Evolutionary conservation across 106 monocot genomes (phyloP), one percentile per base, ranked within the genome.

Genomic region (Platanthera guangdongensis): DNA sequence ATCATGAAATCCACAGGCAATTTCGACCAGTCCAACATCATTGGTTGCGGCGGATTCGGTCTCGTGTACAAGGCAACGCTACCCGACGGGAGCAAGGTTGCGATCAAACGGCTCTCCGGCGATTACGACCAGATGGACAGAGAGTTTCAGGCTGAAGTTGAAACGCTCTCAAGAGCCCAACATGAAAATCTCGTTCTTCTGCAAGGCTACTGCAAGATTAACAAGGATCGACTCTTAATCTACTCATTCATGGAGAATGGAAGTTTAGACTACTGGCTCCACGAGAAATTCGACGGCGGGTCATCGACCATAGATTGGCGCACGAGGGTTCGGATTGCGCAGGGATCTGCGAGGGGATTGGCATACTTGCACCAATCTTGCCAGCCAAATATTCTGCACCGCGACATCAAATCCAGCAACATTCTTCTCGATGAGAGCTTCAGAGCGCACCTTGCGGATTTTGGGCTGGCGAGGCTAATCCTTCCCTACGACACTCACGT

Each of bases 181-280:
- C 89, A 92, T 70, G 25, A 69, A 76, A 92, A 92, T 68, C 86
- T 93, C 47, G 92, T 93, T 45, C 78, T 84, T 10, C 87, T 93
- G 14, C 82, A 86, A 71, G 92, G 92, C 1, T 90, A 90, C 64
- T 93, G 90, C 80, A 80, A 74, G 69, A 54, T 85, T 52, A 84
- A 87, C n/a, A 79, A 62, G 16, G 90, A 90, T 19, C 73, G 92
- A 16, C 81, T 92, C 39, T 74, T 92, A 16, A 89, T 92, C 48
- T 92, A 92, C 76, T 82, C 85, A 1, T 92, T 85, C 85, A 93
- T 93, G 92, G 87, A 90, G 79, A 93, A 90, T 77, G 92, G 92
- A 19, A 93, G 92, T 76, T 78, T 93, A 25, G 92, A 93, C 52
- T 87, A 84, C 65, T 93, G 92, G 92, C 86, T 93, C 68, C 92